Conservation (phyloP, 1,284 basidiomycete genomes). For the Cutaneotrichosporon sp. region DNA sequence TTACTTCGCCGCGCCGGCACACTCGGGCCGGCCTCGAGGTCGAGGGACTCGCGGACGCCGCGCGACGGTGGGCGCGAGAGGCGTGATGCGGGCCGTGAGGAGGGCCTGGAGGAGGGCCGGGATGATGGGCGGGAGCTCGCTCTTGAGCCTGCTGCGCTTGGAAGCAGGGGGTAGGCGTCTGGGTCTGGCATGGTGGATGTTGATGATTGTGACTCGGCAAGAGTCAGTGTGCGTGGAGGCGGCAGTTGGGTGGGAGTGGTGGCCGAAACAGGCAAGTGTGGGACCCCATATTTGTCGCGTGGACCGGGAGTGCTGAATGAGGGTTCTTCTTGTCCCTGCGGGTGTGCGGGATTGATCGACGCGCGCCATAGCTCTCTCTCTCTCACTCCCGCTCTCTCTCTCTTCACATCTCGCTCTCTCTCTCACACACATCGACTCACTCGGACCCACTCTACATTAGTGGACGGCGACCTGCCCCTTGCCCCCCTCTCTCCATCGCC, state of each 20-base stretch:
- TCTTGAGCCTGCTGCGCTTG: background rate
- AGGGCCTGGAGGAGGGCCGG: background rate
- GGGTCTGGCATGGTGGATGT: background rate
- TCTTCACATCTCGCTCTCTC: background rate
- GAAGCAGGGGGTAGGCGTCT: slow-evolving; percentile 7
- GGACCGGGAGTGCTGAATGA: background rate
- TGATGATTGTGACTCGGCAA: background rate
- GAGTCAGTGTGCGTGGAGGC: no score
- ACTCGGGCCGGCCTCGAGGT: background rate
- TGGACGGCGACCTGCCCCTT: no score
- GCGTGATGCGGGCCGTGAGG: background rate
- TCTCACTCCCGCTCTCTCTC: no score
- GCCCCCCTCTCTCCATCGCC: no score
- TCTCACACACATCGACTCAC: no score
- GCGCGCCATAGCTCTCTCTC: no score
- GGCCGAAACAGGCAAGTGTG: background rate
- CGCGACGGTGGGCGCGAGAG: background rate
- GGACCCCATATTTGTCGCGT: slow-evolving; percentile 1
- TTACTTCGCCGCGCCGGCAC: background rate
- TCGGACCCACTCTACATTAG: no score
- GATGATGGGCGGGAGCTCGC: background rate
- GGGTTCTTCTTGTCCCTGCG: no score
- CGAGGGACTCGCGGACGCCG: background rate
- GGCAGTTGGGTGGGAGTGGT: background rate
- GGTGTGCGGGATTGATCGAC: background rate